A percentile compares a stretch with the other conserved stretches of the same genome.
Evolutionary conservation across 768 basidiomycete genomes (phyloP).

Genomic region (Mycena venus): DNA sequence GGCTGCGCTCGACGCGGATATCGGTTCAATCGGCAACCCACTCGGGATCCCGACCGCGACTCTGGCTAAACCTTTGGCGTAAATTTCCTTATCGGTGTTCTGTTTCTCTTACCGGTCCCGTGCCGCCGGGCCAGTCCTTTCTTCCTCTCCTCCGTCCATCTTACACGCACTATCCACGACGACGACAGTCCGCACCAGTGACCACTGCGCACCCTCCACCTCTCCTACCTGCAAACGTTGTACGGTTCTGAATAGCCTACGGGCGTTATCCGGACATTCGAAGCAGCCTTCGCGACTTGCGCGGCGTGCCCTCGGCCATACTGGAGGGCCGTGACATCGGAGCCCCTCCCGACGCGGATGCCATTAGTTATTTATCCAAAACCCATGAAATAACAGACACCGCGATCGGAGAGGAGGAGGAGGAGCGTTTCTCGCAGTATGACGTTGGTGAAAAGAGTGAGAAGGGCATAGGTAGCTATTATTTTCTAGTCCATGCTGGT

Average conservation of each 20-base stretch:
- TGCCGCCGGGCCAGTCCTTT: neutral
- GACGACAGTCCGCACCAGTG: too few relatives aligned
- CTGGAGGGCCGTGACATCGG: constrained; percentile 7
- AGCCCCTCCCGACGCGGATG: constrained; percentile 29
- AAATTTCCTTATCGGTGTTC: constrained; percentile 4
- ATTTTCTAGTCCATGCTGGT: neutral
- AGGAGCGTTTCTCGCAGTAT: constrained; percentile 1
- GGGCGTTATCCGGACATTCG: neutral
- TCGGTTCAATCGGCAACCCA: too few relatives aligned
- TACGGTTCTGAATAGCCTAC: too few relatives aligned
- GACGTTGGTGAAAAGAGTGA: constrained; percentile 7
- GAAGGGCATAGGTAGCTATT: constrained; percentile 2
- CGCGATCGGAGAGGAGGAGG: constrained; percentile 25
- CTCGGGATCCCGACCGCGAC: too few relatives aligned
- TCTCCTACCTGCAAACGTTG: neutral
- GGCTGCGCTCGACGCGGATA: neutral
- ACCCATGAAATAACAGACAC: constrained; percentile 17
- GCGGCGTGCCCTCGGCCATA: neutral
- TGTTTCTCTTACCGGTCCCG: too few relatives aligned
- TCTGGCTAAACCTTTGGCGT: neutral
- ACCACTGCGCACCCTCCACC: neutral
- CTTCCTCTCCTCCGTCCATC: neutral
- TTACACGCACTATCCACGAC: neutral
- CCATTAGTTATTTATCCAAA: constrained; percentile 13
- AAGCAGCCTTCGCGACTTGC: neutral